A percentile compares a stretch with the other conserved stretches of the same genome.
Conservation (phyloP, 306 rosid genomes). For the Glycine latifolia region DNA sequence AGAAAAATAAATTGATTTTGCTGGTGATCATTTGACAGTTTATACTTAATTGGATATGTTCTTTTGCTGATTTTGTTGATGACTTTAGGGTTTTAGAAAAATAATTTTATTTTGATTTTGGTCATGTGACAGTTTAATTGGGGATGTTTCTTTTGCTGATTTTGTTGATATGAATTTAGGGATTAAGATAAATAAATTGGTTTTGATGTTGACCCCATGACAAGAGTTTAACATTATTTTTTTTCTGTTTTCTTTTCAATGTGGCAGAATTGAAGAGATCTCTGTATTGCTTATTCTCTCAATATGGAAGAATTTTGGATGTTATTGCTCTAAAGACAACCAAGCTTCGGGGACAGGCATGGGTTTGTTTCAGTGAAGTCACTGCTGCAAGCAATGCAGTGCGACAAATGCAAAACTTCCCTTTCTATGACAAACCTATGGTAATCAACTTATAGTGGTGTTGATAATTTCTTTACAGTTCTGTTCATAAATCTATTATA, state of each 20-base stretch:
- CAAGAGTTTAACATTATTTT: neutral
- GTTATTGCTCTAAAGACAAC: slow-evolving; percentile 94
- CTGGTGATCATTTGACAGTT: slow-evolving; percentile 15
- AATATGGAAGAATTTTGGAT: slow-evolving; percentile 92
- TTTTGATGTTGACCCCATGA: neutral
- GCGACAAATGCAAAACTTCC: slow-evolving; percentile 98
- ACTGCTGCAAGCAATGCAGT: slow-evolving; percentile 98
- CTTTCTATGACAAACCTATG: slow-evolving; percentile 98
- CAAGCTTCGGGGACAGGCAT: slow-evolving; percentile 95
- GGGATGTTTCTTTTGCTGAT: neutral
- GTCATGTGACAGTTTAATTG: slow-evolving; percentile 9
- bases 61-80: neutral
- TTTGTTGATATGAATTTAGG: neutral
- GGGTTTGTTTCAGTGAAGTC: slow-evolving; percentile 96
- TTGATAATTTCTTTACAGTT: slow-evolving; percentile 37
- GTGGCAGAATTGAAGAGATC: slow-evolving; percentile 92
- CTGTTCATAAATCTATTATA: neutral
- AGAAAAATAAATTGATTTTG: neutral
- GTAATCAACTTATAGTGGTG: slow-evolving; percentile 56
- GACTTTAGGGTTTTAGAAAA: neutral
- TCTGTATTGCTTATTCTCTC: slow-evolving; percentile 91
- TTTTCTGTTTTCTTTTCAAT: slow-evolving; percentile 1
- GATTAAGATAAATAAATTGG: neutral
- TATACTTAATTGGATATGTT: slow-evolving; percentile 6
- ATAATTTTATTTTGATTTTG: slow-evolving; percentile 7